These are phyloP conservation scores for Phytophthora podocarpi DNA, from an alignment of 352 stramenopile genomes.

Conservation along the genomic window DNA sequence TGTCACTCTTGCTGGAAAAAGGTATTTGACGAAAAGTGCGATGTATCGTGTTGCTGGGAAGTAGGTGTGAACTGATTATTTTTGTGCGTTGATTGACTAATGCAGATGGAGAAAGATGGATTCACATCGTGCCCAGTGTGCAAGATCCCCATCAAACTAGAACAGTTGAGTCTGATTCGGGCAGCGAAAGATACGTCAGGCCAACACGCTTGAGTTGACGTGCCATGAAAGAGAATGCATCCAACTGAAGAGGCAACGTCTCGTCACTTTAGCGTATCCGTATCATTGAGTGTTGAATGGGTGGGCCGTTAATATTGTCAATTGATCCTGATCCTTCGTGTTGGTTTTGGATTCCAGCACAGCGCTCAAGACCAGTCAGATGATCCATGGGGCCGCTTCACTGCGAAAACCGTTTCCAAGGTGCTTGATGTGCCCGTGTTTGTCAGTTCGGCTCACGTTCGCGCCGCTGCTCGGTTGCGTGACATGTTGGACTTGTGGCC, in stretches of 20 bases:
- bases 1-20: conserved; percentile 86
- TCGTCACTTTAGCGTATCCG: conserved; percentile 31
- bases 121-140: conserved; percentile 79
- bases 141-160: conserved; percentile 73
- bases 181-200: conserved; percentile 49
- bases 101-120: conserved; percentile 75
- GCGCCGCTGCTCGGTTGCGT: conserved; percentile 3
- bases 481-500: background rate
- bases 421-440: conserved; percentile 6
- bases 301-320: conserved; percentile 28
- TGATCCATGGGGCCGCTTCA: conserved; percentile 10
- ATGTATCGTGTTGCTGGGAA: conserved; percentile 17
- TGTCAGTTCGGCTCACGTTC: background rate
- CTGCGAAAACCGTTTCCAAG: conserved; percentile 15
- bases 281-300: conserved; percentile 20
- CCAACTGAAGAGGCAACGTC: conserved; percentile 13
- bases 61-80: conserved; percentile 25
- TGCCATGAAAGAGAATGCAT: conserved; percentile 11
- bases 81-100: conserved; percentile 23
- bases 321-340: conserved; percentile 31
- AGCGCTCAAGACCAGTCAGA: background rate
- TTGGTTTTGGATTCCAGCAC: conserved; percentile 28
- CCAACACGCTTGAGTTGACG: conserved; percentile 10
- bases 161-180: conserved; percentile 75
- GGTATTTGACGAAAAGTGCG: conserved; percentile 38